phyloP scores from a whole-genome alignment of 768 basidiomycete genomes.

The Phanerodontia chrysosporium region DNA sequence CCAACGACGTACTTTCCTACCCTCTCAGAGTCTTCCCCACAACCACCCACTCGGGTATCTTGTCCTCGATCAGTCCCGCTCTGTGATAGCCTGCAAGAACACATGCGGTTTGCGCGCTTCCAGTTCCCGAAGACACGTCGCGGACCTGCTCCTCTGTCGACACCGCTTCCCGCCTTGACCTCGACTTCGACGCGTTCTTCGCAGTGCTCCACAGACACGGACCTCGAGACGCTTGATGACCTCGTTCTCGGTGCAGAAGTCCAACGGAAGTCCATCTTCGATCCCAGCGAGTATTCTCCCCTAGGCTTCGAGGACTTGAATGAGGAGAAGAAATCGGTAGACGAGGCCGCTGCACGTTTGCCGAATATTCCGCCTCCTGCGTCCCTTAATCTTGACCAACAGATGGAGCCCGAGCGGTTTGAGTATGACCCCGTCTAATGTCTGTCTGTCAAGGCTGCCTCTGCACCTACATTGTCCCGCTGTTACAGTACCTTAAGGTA shows the following conservation, averaged over 20 bases:
- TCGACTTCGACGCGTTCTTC: not conserved
- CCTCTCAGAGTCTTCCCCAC: not conserved
- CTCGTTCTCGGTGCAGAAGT: not conserved
- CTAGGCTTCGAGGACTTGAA: not conserved
- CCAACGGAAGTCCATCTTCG: not conserved
- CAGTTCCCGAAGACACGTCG: not conserved
- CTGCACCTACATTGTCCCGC: too few relatives aligned
- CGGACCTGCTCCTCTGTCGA: not conserved
- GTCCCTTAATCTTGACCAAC: not conserved
- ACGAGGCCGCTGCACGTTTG: not conserved
- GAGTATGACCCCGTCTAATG: not conserved
- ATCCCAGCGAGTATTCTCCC: not conserved
- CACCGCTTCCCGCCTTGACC: not conserved
- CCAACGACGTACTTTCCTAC: not conserved
- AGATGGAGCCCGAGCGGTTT: constrained; percentile 1
- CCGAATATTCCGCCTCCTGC: not conserved
- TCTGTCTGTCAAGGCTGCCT: too few relatives aligned
- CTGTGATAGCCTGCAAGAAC: not conserved
- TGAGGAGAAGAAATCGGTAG: not conserved
- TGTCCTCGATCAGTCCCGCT: not conserved
- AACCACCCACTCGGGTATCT: not conserved
- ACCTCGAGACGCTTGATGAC: not conserved
- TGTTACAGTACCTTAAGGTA: too few relatives aligned
- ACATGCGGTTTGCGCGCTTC: not conserved
- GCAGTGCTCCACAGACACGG: not conserved